phyloP scores from a whole-genome alignment of 2,329 filamentous ascomycete species.

The Microcyclosporella mali region DNA sequence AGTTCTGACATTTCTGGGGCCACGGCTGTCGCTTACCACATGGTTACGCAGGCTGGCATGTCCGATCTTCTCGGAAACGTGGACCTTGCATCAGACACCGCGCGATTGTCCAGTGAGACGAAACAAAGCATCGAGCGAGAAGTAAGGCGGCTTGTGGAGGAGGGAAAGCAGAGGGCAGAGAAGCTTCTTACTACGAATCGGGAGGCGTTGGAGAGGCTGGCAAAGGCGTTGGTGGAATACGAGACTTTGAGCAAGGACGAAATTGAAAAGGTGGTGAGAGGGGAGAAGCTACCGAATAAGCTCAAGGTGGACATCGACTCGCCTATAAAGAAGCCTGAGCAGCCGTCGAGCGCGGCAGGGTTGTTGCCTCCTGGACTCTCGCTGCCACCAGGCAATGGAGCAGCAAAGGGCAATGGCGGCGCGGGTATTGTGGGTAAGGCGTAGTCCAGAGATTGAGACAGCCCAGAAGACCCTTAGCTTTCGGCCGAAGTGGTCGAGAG shows the following conservation, averaged over 20 bases:
- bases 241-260: slow-evolving; percentile 86
- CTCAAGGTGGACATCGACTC: slow-evolving; percentile 51
- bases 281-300: slow-evolving; percentile 71
- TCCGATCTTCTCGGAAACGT: slow-evolving; percentile 82
- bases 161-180: slow-evolving; percentile 67
- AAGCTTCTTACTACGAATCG: slow-evolving; percentile 67
- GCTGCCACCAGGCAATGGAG: too few species aligned
- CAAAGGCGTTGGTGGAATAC: slow-evolving; percentile 85
- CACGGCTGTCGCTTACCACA: slow-evolving; percentile 73
- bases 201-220: slow-evolving; percentile 79
- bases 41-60: slow-evolving; percentile 89
- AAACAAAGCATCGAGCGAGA: slow-evolving; percentile 81
- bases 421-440: too few species aligned
- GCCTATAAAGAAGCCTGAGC: slow-evolving; percentile 63
- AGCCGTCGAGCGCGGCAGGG: not conserved
- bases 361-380: slow-evolving; percentile 1
- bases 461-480: too few species aligned
- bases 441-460: too few species aligned
- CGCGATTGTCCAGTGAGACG: slow-evolving; percentile 75
- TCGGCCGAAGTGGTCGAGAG: too few species aligned
- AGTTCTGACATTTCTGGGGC: slow-evolving; percentile 75
- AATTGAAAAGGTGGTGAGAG: slow-evolving; percentile 81
- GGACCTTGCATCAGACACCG: slow-evolving; percentile 75
- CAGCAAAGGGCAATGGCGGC: too few species aligned
- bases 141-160: slow-evolving; percentile 77